Evolutionary conservation across 805 yeast species (phyloP).

Genomic region (Ogataea wickerhamii): DNA sequence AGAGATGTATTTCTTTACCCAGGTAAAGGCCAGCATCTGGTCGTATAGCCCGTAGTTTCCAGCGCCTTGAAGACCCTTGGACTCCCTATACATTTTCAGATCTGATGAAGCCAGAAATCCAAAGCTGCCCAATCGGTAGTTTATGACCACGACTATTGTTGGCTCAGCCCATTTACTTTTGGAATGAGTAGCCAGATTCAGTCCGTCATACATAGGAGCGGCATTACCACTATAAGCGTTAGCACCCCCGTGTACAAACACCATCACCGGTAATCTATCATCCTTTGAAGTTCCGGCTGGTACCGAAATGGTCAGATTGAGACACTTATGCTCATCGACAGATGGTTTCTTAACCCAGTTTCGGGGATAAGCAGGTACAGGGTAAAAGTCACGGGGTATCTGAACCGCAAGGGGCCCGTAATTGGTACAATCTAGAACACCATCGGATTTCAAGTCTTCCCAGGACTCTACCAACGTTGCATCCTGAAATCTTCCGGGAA

Average conservation of each 20-base stretch:
- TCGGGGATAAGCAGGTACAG: conserved; percentile 4
- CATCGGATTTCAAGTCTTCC: conserved; percentile 1
- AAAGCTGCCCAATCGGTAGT: conserved; percentile 37
- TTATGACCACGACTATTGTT: conserved; percentile 3
- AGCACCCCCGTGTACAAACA: conserved; percentile 16
- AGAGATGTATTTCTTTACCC: conserved; percentile 38
- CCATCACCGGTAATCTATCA: conserved; percentile 11
- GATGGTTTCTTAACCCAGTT: conserved; percentile 1
- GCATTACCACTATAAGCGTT: conserved; percentile 4
- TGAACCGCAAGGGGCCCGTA: conserved; percentile 2
- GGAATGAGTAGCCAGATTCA: conserved; percentile 5
- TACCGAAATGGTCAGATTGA: conserved; percentile 5
- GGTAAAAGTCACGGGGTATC: conserved; percentile 3
- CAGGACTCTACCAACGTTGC: conserved; percentile 3
- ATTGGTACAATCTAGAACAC: conserved; percentile 1
- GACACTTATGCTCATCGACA: conserved; percentile 2
- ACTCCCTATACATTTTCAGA: conserved; percentile 21
- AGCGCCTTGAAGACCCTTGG: conserved; percentile 17
- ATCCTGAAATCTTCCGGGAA: conserved; percentile 4
- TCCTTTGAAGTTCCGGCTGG: conserved; percentile 3
- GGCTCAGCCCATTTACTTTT: conserved; percentile 3
- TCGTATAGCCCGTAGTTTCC: conserved; percentile 39
- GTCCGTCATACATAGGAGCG: conserved; percentile 4
- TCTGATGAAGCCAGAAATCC: conserved; percentile 35
- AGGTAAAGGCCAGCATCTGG: conserved; percentile 39